phyloP scores from a whole-genome alignment of 345 rosid species.

The Xanthoceras sorbifolium region DNA sequence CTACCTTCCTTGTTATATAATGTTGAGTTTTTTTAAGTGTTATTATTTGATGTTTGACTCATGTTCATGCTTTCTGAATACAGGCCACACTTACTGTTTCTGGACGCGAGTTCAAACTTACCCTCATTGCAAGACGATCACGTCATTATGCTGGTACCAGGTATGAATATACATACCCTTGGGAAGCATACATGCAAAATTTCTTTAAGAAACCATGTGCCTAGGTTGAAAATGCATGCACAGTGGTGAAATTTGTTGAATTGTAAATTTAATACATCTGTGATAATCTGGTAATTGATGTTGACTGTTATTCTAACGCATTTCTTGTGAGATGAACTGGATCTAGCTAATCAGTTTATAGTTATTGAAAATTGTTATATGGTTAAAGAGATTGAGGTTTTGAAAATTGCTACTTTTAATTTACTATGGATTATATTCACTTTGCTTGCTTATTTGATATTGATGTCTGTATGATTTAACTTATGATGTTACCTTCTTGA shows the following conservation, averaged over 20 bases:
- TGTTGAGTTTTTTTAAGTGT: background rate
- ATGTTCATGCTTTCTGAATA: conserved; percentile 34
- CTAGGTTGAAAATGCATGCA: background rate
- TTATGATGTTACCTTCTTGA: conserved; percentile 13
- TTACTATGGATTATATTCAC: background rate
- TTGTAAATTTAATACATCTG: background rate
- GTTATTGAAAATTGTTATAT: background rate
- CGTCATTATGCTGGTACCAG: conserved; percentile 98
- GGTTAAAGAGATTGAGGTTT: conserved; percentile 5
- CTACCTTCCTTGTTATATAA: background rate
- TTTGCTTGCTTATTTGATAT: background rate
- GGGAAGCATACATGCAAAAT: background rate
- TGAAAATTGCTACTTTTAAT: background rate
- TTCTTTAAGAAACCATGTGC: background rate
- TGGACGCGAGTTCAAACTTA: conserved; percentile 77
- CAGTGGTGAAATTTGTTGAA: background rate
- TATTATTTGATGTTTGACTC: conserved; percentile 21
- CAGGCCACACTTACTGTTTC: conserved; percentile 71
- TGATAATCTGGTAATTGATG: conserved; percentile 7
- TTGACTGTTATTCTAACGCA: background rate
- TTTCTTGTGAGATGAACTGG: conserved; percentile 7
- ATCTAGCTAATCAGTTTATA: background rate
- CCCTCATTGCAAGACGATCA: conserved; percentile 97
- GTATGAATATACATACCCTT: conserved; percentile 38
- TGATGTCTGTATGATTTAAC: background rate